Conservation (phyloP, 2,329 filamentous ascomycete genomes). For the Fusarium nematophilum region DNA sequence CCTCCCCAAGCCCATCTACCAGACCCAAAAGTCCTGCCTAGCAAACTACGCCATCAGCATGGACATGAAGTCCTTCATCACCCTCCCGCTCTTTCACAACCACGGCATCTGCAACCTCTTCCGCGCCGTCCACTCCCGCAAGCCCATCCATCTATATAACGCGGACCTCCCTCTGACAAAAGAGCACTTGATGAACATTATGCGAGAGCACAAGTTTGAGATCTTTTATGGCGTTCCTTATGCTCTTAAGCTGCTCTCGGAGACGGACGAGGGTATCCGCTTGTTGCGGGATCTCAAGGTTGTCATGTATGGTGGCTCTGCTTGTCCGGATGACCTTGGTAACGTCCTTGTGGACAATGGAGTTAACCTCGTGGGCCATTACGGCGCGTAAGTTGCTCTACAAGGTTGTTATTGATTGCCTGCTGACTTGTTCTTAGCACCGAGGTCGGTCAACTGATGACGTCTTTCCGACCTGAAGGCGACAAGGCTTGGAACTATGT, state of each 20-base stretch:
- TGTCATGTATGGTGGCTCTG: constrained; percentile 68
- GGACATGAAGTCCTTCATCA: constrained; percentile 62
- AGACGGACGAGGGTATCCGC: constrained; percentile 65
- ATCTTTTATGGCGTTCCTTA: constrained; percentile 73
- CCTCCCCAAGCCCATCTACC: constrained; percentile 70
- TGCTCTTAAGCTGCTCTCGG: constrained; percentile 70
- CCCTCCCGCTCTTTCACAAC: constrained; percentile 68
- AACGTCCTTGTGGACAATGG: constrained; percentile 63
- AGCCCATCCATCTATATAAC: constrained; percentile 65
- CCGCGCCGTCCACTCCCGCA: constrained; percentile 61
- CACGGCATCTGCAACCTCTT: constrained; percentile 67
- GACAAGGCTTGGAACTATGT: constrained; percentile 48
- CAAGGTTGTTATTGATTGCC: too few species aligned
- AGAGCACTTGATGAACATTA: constrained; percentile 56
- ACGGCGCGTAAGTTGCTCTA: constrained; percentile 60
- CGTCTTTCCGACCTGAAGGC: constrained; percentile 37
- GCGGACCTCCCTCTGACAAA: constrained; percentile 65
- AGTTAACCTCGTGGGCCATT: constrained; percentile 66
- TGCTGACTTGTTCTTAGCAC: constrained; percentile 13
- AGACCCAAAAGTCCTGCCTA: constrained; percentile 63
- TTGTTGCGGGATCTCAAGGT: constrained; percentile 59
- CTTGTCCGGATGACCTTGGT: constrained; percentile 69
- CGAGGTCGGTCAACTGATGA: constrained; percentile 45
- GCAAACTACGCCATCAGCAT: constrained; percentile 56
- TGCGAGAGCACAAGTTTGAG: constrained; percentile 56